Evolutionary conservation across 2,329 filamentous ascomycete genomes (phyloP), one percentile per base, ranked within the genome.

Genomic region (Curvularia sp.): DNA sequence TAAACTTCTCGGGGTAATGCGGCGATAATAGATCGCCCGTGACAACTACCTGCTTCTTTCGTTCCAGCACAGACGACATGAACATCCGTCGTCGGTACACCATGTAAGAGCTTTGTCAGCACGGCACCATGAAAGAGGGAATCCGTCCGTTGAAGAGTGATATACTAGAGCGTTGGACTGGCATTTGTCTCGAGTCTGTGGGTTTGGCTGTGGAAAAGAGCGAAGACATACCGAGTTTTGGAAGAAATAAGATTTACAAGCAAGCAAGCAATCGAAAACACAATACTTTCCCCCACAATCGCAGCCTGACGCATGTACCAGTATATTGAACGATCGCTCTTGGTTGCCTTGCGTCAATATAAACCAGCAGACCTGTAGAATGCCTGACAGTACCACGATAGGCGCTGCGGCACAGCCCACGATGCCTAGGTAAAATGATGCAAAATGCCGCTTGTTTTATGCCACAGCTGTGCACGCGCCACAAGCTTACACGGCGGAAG

Each of bases 401-500:
- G 15, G 20, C 15, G 35, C 22, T 18, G 18, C 20, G 54, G 53
- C 47, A 56, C 53, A 51, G 31, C 51, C 35, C 57, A 24, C 57
- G 57, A 60, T 60, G 57, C 55, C 58, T 61, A 58, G 58, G n/a
- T 42, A 58, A 48, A 42, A 46, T 54, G 38, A 47, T 51, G 28
- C 58, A 46, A 54, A 54, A 47, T 43, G 49, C 15, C 10, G 15
- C 39, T 22, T 10, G 49, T 15, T 33, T 31, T 26, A 31, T 18
- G 12, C 18, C 18, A 44, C 31, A 8, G 12, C 10, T 52, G 31
- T 43, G 20, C 46, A 24, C 53, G 48, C 31, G 18, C 33, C 33
- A 18, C 46, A 42, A 57, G 24, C n/a, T 48, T 47, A 31, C n/a
- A 1, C 35, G 15, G 7, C 35, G 35, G 35, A 38, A 38, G n/a